Percentiles rank a stretch among this genome's conserved stretches.
Evolutionary conservation across 495 filamentous ascomycete genomes (phyloP).

Genomic region (Terfezia boudieri): DNA sequence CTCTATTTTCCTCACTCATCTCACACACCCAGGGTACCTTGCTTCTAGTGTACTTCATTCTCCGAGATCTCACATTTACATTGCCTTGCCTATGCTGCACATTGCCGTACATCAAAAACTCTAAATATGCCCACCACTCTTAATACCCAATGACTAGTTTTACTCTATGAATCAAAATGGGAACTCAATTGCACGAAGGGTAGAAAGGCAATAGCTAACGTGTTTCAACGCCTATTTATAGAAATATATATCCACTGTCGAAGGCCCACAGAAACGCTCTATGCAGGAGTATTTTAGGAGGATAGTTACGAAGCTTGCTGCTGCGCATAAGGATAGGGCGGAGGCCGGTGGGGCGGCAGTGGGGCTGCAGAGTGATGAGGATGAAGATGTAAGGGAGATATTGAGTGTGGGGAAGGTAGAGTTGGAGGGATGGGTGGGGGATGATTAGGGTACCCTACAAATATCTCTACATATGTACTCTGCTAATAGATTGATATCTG

Average conservation of each 20-base stretch:
- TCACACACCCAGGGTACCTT: no score
- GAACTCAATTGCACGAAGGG: no score
- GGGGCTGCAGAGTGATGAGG: constrained; percentile 66
- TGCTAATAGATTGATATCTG: no score
- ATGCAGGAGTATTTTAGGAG: constrained; percentile 98
- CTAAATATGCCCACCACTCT: not conserved
- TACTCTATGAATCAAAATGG: no score
- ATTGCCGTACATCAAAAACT: not conserved
- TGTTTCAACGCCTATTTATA: not conserved
- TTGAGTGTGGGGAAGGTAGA: constrained; percentile 90
- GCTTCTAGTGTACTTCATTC: no score
- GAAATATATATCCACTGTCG: constrained; percentile 21
- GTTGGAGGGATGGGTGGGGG: not conserved
- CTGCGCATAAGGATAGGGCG: constrained; percentile 63
- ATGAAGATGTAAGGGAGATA: constrained; percentile 83
- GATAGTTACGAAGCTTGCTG: constrained; percentile 57
- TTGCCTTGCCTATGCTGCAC: not conserved
- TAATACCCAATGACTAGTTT: not conserved
- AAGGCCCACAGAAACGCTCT: constrained; percentile 45
- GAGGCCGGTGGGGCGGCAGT: constrained; percentile 74
- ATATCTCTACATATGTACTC: no score
- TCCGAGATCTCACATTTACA: not conserved
- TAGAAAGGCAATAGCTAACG: no score
- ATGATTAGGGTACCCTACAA: no score
- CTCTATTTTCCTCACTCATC: no score